A percentile compares a stretch with the other conserved stretches of the same genome.
These are phyloP conservation scores for Epichloe typhina DNA, from an alignment of 2,329 filamentous ascomycete species.

Conservation along the genomic window DNA sequence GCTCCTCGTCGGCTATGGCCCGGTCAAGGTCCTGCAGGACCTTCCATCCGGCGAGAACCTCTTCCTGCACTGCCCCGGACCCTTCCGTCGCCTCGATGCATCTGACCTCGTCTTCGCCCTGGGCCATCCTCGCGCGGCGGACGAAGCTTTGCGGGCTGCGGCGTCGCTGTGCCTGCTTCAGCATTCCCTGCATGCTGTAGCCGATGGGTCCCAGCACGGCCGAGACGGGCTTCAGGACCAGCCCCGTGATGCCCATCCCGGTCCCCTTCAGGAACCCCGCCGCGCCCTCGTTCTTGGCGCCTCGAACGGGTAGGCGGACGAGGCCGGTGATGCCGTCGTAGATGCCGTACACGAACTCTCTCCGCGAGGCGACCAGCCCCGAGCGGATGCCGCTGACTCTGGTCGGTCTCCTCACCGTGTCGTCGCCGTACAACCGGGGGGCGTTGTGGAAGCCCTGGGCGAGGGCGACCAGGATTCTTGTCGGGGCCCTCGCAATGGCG, in stretches of 20 bases:
- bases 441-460: constrained; percentile 61
- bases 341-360: constrained; percentile 49
- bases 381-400: constrained; percentile 53
- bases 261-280: constrained; percentile 38
- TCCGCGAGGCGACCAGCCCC: constrained; percentile 45
- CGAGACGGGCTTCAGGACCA: constrained; percentile 51
- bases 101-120: constrained; percentile 37
- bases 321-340: constrained; percentile 54
- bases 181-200: constrained; percentile 50
- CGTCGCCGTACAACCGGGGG: constrained; percentile 53
- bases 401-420: constrained; percentile 50
- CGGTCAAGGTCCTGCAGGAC: constrained; percentile 19
- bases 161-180: constrained; percentile 43
- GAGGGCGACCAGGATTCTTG: constrained; percentile 46
- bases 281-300: constrained; percentile 39
- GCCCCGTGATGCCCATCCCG: constrained; percentile 49
- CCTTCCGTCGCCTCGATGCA: constrained; percentile 22
- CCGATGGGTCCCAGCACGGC: constrained; percentile 47
- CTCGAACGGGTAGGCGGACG: constrained; percentile 43
- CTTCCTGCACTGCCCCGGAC: constrained; percentile 10
- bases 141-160: constrained; percentile 40
- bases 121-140: constrained; percentile 43
- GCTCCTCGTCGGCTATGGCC: constrained; percentile 15
- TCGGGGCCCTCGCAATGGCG: constrained; percentile 42
- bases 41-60: constrained; percentile 20